Evolutionary conservation across 192 early-diverging fungal species (phyloP).

Genomic region (Rhizophagus clarus): DNA sequence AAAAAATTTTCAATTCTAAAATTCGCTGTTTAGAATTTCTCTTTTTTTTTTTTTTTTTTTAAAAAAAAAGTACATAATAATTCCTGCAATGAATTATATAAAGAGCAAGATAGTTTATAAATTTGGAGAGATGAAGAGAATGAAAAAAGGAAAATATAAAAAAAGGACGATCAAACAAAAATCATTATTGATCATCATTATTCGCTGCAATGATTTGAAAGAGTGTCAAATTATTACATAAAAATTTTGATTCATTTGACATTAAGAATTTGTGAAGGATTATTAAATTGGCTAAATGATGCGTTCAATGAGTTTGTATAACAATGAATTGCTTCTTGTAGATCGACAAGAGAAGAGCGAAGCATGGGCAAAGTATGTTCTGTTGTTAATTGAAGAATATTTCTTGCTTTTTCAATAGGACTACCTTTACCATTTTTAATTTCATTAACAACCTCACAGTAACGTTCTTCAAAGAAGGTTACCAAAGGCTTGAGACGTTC

Average conservation of each 20-base stretch:
- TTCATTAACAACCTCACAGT: slow-evolving; percentile 51
- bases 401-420: slow-evolving; percentile 56
- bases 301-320: slow-evolving; percentile 21
- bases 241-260: background rate
- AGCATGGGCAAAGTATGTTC: slow-evolving; percentile 53
- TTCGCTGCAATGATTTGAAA: background rate
- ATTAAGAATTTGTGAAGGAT: background rate
- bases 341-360: slow-evolving; percentile 42
- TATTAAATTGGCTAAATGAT: background rate
- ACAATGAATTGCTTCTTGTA: slow-evolving; percentile 39
- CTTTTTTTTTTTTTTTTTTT: too few relatives aligned
- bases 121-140: too few relatives aligned
- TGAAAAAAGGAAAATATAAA: too few relatives aligned
- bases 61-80: too few relatives aligned
- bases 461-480: slow-evolving; percentile 49
- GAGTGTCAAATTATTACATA: background rate
- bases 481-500: slow-evolving; percentile 46
- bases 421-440: slow-evolving; percentile 45
- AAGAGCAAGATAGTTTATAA: too few relatives aligned
- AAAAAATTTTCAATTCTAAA: too few relatives aligned
- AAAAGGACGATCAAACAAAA: too few relatives aligned
- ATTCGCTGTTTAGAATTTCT: too few relatives aligned
- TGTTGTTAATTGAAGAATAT: slow-evolving; percentile 52
- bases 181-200: too few relatives aligned
- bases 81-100: too few relatives aligned